phyloP scores from a whole-genome alignment of 176 grass and related monocot species.

The Elymus sibiricus region DNA sequence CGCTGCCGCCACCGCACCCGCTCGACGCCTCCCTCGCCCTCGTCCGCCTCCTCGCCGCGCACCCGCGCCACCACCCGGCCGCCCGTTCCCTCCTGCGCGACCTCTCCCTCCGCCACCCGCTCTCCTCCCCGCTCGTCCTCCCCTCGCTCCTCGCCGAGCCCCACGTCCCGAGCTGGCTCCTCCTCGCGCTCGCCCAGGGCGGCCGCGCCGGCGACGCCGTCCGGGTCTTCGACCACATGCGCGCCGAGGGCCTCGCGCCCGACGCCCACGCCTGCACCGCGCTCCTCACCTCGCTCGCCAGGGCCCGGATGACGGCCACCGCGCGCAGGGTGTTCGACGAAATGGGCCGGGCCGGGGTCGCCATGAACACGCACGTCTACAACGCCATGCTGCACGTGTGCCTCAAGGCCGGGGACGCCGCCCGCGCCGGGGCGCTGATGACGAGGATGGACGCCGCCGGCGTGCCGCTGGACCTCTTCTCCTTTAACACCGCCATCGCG shows the following conservation, averaged over 20 bases:
- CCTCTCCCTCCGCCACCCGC: constrained; percentile 29
- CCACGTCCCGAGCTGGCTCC: constrained; percentile 37
- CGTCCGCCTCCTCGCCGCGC: constrained; percentile 30
- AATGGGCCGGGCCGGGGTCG: constrained; percentile 35
- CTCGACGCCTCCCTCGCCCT: constrained; percentile 34
- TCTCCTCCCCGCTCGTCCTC: constrained; percentile 36
- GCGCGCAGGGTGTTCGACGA: constrained; percentile 70
- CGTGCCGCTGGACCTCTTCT: constrained; percentile 50
- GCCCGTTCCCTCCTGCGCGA: constrained; percentile 24
- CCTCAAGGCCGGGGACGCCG: constrained; percentile 59
- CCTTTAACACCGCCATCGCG: constrained; percentile 82
- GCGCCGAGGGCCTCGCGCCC: constrained; percentile 26
- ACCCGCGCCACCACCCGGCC: constrained; percentile 26
- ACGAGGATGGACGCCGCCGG: constrained; percentile 51
- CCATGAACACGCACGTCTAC: constrained; percentile 63
- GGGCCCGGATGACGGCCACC: constrained; percentile 52
- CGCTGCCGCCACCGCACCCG: constrained; percentile 28
- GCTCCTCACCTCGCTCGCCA: constrained; percentile 58
- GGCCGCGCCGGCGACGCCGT: constrained; percentile 19
- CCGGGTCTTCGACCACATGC: constrained; percentile 45
- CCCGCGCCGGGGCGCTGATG: constrained; percentile 43
- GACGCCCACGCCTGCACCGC: constrained; percentile 61
- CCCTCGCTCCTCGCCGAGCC: constrained; percentile 34
- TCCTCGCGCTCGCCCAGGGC: constrained; percentile 23
- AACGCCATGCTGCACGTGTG: constrained; percentile 93